phyloP scores from a whole-genome alignment of 148 eudicot genomes.

The Rhododendron kiyosumense region DNA sequence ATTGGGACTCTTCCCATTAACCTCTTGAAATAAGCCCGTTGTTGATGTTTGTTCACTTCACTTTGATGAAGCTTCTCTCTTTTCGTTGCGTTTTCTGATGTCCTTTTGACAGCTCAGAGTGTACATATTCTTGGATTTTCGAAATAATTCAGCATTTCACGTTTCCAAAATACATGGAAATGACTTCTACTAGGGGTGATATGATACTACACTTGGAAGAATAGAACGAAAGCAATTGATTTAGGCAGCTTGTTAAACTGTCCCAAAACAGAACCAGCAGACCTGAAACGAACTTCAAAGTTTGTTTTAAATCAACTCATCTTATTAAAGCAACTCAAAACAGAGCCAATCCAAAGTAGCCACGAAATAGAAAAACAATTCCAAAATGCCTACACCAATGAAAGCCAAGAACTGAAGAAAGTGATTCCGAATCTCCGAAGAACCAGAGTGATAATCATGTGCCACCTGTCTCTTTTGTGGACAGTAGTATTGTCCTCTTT shows the following conservation, averaged over 20 bases:
- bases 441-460: too few species aligned
- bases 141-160: neutral
- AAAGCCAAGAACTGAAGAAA: neutral
- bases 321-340: neutral
- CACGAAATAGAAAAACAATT: neutral
- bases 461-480: too few species aligned
- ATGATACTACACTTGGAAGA: too few species aligned
- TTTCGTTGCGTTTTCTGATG: neutral
- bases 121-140: neutral
- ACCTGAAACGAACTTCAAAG: neutral
- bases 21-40: neutral
- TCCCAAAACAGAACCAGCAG: neutral
- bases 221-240: too few species aligned
- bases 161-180: neutral
- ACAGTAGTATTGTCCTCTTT: too few species aligned
- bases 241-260: too few species aligned
- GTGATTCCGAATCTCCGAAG: too few species aligned
- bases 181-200: neutral
- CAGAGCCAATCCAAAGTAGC: neutral
- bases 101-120: neutral
- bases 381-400: neutral
- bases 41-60: neutral
- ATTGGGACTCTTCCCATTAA: slow-evolving; percentile 23
- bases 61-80: neutral
- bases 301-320: neutral